phyloP scores from a whole-genome alignment of 805 yeast species.

The Yarrowia porcina region DNA sequence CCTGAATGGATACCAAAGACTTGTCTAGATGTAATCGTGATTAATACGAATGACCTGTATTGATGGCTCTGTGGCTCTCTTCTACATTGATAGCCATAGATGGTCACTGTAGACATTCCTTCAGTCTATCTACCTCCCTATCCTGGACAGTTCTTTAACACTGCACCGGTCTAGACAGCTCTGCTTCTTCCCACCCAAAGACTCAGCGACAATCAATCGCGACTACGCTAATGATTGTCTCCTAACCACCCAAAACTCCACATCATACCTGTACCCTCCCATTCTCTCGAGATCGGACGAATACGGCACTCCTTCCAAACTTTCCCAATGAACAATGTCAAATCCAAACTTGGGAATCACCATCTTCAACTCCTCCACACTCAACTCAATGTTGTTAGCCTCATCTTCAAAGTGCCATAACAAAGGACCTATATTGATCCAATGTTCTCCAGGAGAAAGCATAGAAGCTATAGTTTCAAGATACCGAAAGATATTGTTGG shows the following conservation, averaged over 20 bases:
- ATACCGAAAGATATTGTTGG: slow-evolving; percentile 78
- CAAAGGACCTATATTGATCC: slow-evolving; percentile 92
- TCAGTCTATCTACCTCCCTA: too few species aligned
- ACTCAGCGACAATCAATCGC: too few species aligned
- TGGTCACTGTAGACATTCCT: too few species aligned
- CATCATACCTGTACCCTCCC: slow-evolving; percentile 56
- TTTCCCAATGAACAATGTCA: slow-evolving; percentile 45
- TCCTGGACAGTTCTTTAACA: too few species aligned
- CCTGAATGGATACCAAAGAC: too few species aligned
- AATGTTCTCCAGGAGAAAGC: slow-evolving; percentile 51
- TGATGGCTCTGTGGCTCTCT: too few species aligned
- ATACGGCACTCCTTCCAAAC: slow-evolving; percentile 50
- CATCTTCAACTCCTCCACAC: slow-evolving; percentile 61
- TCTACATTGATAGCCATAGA: too few species aligned
- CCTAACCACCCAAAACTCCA: slow-evolving; percentile 67
- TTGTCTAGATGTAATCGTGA: too few species aligned
- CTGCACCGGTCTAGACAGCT: too few species aligned
- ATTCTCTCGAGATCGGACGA: slow-evolving; percentile 48
- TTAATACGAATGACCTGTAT: too few species aligned
- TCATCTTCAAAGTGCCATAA: slow-evolving; percentile 66
- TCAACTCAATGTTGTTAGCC: slow-evolving; percentile 68
- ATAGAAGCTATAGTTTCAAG: slow-evolving; percentile 58
- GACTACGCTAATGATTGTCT: background rate
- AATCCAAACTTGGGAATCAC: slow-evolving; percentile 55
- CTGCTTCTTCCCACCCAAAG: too few species aligned